Evolutionary conservation across 768 basidiomycete genomes (phyloP), one percentile per base, ranked within the genome.

Genomic region (Fomitopsis pulvina): DNA sequence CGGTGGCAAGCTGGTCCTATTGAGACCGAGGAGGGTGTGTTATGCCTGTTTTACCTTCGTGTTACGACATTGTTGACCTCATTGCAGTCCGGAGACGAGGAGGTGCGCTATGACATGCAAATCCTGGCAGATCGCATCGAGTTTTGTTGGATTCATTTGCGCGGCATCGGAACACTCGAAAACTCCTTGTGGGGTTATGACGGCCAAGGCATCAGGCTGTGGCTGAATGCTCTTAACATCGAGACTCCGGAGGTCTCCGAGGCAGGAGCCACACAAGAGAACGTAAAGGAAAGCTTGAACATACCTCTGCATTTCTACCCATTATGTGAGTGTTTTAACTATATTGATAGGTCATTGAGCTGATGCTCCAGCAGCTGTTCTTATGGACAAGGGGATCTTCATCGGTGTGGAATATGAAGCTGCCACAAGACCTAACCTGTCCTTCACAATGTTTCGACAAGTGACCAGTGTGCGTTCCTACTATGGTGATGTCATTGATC

Each of bases 351-450:
- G 22, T 52, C n/a, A 16, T 50, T 52, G 53, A 51, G 53, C 30
- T 53, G 30, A 20, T 27, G 47, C 11, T 37, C 18, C 28, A 18
- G 28, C 58, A 98, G 95, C 95, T 50, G 92, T 93, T 6, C 77
- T 99, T 22, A 98, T 98, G 93, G 94, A 97, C 66, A 99, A 97
- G 63, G 95, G 94, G 1, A 96, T 99, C 57, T 92, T 99, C 55
- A 93, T 97, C 57, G 95, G 95, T 7, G 90, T 87, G 24, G 94
- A 97, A 56, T 81, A 93, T 50, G 95, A 99, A 65, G 79, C 81
- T 2, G 84, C 81, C 2, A 75, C 84, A 14, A 77, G 89, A 47
- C 68, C 75, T 22, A 87, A 84, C 50, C 70, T 97, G 8, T 81
- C 92, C 1, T 96, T 96, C 63, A 84, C 87, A 12, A 85, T 94